Evolutionary conservation across 2,329 filamentous ascomycete species (phyloP).

Genomic region (Paecilomyces niveus): DNA sequence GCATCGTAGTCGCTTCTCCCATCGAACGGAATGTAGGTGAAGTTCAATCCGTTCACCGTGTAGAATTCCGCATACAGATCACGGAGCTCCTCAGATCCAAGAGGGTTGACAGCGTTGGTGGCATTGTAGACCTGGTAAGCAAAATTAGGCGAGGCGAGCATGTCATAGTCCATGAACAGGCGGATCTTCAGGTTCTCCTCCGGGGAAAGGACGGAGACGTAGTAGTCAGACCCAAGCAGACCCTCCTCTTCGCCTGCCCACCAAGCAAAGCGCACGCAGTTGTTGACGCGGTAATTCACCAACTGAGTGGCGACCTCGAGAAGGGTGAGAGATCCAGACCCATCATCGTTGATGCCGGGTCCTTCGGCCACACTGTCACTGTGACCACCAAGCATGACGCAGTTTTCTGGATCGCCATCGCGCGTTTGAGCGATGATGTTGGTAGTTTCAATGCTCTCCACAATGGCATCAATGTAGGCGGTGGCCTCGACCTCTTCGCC

Average conservation of each 20-base stretch:
- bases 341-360: conserved; percentile 72
- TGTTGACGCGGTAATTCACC: conserved; percentile 65
- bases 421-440: conserved; percentile 58
- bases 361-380: conserved; percentile 55
- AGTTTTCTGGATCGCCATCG: conserved; percentile 51
- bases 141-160: conserved; percentile 61
- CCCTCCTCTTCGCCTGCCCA: conserved; percentile 60
- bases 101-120: conserved; percentile 48
- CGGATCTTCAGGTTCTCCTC: conserved; percentile 52
- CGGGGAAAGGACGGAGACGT: conserved; percentile 43
- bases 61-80: conserved; percentile 64
- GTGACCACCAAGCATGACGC: conserved; percentile 54
- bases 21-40: conserved; percentile 67
- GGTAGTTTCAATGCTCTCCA: conserved; percentile 43
- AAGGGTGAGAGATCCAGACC: conserved; percentile 57
- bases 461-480: conserved; percentile 38
- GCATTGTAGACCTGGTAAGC: conserved; percentile 50
- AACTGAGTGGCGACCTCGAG: conserved; percentile 55
- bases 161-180: conserved; percentile 65
- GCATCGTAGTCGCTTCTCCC: conserved; percentile 74
- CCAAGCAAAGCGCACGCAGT: conserved; percentile 60
- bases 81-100: conserved; percentile 62
- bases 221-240: conserved; percentile 54
- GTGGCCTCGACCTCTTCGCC: conserved; percentile 27
- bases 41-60: conserved; percentile 53